phyloP scores from a whole-genome alignment of 164 flowering plant species.

The Stephania japonica region DNA sequence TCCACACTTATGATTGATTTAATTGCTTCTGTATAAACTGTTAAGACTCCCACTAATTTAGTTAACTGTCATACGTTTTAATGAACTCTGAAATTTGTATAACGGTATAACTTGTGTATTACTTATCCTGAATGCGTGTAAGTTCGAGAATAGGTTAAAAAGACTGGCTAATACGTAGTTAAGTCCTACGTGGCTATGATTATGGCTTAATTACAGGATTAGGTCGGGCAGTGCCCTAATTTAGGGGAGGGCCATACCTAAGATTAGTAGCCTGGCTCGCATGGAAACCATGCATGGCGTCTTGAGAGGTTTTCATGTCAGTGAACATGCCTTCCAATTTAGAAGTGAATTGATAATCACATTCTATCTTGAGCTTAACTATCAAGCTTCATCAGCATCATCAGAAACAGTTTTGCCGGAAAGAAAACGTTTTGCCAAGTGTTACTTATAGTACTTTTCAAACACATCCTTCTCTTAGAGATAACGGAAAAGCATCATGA shows the following conservation, averaged over 20 bases:
- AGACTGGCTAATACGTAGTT: too few relatives aligned
- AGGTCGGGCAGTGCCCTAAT: too few relatives aligned
- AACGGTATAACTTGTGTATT: too few relatives aligned
- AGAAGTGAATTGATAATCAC: constrained; percentile 68
- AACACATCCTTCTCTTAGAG: constrained; percentile 66
- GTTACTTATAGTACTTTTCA: constrained; percentile 60
- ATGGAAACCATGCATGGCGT: constrained; percentile 57
- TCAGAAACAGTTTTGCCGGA: constrained; percentile 63
- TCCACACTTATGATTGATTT: too few relatives aligned
- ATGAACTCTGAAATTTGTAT: too few relatives aligned
- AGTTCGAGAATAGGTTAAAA: too few relatives aligned
- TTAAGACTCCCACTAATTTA: too few relatives aligned
- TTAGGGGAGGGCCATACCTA: constrained; percentile 62
- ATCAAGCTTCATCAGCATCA: constrained; percentile 64
- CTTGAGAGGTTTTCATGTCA: constrained; percentile 90
- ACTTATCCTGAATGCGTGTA: too few relatives aligned
- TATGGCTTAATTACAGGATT: too few relatives aligned
- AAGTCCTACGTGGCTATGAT: too few relatives aligned
- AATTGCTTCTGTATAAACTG: too few relatives aligned
- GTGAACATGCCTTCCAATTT: constrained; percentile 70
- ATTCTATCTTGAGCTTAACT: constrained; percentile 68
- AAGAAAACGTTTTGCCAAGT: constrained; percentile 52
- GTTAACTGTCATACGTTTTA: too few relatives aligned
- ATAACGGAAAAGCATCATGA: constrained; percentile 64
- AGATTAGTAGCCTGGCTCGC: constrained; percentile 44